A percentile compares a stretch with the other conserved stretches of the same genome.
Conservation (phyloP, 495 filamentous ascomycete genomes). For the Penicillium bialowiezense region DNA sequence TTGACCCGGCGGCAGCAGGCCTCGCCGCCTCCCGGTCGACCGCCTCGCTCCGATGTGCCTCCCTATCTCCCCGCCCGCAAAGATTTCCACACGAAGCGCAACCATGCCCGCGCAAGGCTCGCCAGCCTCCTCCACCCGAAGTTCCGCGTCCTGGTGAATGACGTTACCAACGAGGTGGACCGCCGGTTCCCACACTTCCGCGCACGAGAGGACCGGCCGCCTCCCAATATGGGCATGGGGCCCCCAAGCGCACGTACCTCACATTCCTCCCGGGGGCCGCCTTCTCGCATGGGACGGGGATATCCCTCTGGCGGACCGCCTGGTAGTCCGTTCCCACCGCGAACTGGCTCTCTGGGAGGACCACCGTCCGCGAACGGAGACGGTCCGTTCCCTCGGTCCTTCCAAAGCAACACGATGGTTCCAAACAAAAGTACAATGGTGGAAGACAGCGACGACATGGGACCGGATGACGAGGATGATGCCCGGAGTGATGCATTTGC, state of each 20-base stretch:
- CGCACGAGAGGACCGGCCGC: constrained; percentile 53
- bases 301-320: constrained; percentile 41
- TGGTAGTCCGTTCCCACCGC: constrained; percentile 42
- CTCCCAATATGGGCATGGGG: constrained; percentile 39
- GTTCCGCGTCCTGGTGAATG: constrained; percentile 88
- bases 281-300: constrained; percentile 34
- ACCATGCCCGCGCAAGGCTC: constrained; percentile 91
- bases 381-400: constrained; percentile 76
- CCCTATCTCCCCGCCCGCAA: constrained; percentile 75
- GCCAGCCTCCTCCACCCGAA: constrained; percentile 78
- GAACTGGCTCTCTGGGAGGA: constrained; percentile 45
- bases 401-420: constrained; percentile 93
- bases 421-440: constrained; percentile 98
- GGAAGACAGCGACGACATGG: constrained; percentile 84
- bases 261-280: constrained; percentile 37
- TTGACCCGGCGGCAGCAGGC: constrained; percentile 78
- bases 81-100: constrained; percentile 93
- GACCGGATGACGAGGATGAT: constrained; percentile 59
- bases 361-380: constrained; percentile 45
- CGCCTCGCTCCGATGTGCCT: constrained; percentile 56
- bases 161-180: constrained; percentile 94
- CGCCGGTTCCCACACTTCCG: constrained; percentile 82
- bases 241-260: constrained; percentile 39
- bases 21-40: constrained; percentile 50
- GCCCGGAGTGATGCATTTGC: constrained; percentile 64